Percentiles rank a stretch among this genome's conserved stretches.
Conservation (phyloP, 257 asterid genomes). For the Ocimum tenuiflorum region DNA sequence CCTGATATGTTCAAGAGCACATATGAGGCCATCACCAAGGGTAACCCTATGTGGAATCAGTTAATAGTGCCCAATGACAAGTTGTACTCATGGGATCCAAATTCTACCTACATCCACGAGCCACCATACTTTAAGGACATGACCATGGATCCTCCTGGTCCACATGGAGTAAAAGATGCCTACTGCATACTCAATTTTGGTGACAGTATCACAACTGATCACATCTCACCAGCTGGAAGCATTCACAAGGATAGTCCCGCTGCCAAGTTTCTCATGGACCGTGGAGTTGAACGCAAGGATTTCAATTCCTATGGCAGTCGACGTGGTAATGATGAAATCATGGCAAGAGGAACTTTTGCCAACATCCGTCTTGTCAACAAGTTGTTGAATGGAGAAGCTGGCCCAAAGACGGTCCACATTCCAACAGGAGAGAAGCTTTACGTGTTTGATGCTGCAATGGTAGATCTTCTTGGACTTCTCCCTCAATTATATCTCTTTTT, state of each 20-base stretch:
- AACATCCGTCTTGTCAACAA: conserved; percentile 87
- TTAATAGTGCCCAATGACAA: conserved; percentile 56
- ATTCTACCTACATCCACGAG: conserved; percentile 86
- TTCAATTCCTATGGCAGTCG: conserved; percentile 96
- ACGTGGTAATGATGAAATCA: conserved; percentile 93
- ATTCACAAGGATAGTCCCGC: conserved; percentile 94
- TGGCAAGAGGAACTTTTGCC: conserved; percentile 97
- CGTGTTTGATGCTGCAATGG: conserved; percentile 93
- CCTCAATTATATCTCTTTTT: not conserved
- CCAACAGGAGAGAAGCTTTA: conserved; percentile 77
- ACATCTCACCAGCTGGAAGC: conserved; percentile 95
- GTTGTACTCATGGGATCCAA: conserved; percentile 80
- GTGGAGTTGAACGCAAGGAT: conserved; percentile 75
- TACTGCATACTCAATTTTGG: conserved; percentile 90
- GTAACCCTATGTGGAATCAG: conserved; percentile 87
- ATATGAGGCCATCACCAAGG: conserved; percentile 71
- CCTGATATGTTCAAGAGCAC: conserved; percentile 96
- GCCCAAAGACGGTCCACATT: conserved; percentile 82
- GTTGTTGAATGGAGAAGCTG: conserved; percentile 85
- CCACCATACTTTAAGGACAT: conserved; percentile 89
- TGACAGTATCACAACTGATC: conserved; percentile 90
- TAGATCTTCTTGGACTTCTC: conserved; percentile 18
- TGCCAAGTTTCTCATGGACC: conserved; percentile 68
- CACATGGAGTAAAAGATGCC: conserved; percentile 85
- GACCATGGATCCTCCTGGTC: conserved; percentile 95